Evolutionary conservation across 2,329 filamentous ascomycete species (phyloP).

Genomic region (Leptographium radiaticola): DNA sequence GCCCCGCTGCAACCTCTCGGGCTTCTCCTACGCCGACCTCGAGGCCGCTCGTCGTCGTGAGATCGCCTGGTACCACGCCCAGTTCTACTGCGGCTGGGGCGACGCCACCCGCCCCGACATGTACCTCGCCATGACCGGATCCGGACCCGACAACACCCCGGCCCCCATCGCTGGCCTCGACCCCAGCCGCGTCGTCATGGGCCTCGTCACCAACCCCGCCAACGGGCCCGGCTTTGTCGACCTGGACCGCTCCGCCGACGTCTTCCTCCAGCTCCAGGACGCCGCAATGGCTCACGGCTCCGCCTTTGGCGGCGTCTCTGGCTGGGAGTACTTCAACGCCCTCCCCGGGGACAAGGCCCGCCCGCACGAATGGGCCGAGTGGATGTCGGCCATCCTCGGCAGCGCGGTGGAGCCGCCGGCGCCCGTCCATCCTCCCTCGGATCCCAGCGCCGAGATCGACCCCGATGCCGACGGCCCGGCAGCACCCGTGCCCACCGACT

Average conservation of each 20-base stretch:
- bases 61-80: conserved; percentile 70
- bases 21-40: conserved; percentile 60
- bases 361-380: conserved; percentile 63
- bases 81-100: conserved; percentile 80
- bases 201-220: conserved; percentile 58
- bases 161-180: conserved; percentile 40
- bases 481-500: conserved; percentile 15
- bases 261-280: conserved; percentile 36
- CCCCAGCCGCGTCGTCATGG: conserved; percentile 60
- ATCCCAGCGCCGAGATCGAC: conserved; percentile 5
- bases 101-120: conserved; percentile 39
- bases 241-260: conserved; percentile 39
- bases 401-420: background rate
- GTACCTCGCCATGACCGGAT: conserved; percentile 37
- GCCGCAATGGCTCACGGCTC: background rate
- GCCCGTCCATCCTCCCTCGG: background rate
- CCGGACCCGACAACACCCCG: conserved; percentile 51
- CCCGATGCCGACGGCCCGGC: conserved; percentile 13
- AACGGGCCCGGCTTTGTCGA: conserved; percentile 57
- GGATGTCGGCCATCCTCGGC: conserved; percentile 37
- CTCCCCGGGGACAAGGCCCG: conserved; percentile 42
- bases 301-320: conserved; percentile 65
- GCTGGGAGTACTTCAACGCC: conserved; percentile 77
- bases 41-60: conserved; percentile 49
- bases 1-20: conserved; percentile 52